Conservation (phyloP, 441 rosid species). For the Caryocar brasiliense region DNA sequence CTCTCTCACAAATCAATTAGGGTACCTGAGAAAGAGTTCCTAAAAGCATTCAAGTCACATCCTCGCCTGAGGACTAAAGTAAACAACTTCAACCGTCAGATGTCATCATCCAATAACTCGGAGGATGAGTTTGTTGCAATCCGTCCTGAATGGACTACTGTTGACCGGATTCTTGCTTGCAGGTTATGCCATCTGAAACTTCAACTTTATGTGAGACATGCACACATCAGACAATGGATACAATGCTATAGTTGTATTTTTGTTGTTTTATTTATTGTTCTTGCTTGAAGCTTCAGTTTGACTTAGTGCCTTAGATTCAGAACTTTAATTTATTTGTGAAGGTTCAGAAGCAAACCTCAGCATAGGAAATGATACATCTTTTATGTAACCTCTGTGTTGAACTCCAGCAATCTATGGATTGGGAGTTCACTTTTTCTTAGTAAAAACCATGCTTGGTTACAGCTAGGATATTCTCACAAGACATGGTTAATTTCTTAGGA, state of each 20-base stretch:
- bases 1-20: constrained; percentile 27
- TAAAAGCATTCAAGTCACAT: constrained; percentile 84
- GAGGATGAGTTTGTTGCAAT: constrained; percentile 86
- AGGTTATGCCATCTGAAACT: constrained; percentile 43
- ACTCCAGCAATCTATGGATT: neutral
- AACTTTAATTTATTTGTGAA: neutral
- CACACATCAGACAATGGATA: neutral
- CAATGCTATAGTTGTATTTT: neutral
- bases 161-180: constrained; percentile 91
- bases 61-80: constrained; percentile 87
- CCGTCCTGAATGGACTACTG: constrained; percentile 98
- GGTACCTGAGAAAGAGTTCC: constrained; percentile 92
- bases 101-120: constrained; percentile 46
- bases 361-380: neutral
- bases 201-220: neutral
- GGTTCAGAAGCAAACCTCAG: neutral
- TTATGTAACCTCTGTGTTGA: neutral
- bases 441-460: too few species aligned
- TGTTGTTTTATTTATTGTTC: neutral
- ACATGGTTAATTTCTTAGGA: too few species aligned
- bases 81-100: constrained; percentile 83
- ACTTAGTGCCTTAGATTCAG: neutral
- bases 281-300: too few species aligned
- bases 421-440: too few species aligned
- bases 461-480: too few species aligned